Conservation (phyloP, 768 basidiomycete species). For the Auriscalpium orientale region DNA sequence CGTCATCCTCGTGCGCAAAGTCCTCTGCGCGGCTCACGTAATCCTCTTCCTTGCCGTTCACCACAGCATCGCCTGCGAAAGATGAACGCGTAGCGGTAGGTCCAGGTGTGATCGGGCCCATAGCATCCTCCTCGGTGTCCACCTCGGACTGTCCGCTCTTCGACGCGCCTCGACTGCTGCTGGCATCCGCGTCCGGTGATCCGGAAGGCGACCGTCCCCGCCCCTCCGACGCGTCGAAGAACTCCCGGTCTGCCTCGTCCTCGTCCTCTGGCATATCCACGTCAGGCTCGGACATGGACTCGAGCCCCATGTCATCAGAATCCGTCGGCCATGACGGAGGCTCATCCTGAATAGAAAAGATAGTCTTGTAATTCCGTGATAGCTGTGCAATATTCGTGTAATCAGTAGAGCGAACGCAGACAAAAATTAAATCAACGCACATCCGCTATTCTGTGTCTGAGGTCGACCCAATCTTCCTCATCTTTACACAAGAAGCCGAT, state of each 20-base stretch:
- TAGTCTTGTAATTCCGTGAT: constrained; percentile 42
- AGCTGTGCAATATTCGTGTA: constrained; percentile 26
- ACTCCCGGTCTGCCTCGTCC: constrained; percentile 37
- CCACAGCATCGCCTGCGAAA: constrained; percentile 11
- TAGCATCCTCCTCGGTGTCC: constrained; percentile 66
- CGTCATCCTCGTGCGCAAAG: constrained; percentile 26
- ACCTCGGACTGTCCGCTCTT: constrained; percentile 41
- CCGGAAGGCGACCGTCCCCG: constrained; percentile 29
- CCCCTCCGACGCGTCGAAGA: constrained; percentile 39
- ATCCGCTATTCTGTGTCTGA: constrained; percentile 61
- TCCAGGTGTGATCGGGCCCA: constrained; percentile 65
- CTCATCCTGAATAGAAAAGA: constrained; percentile 84
- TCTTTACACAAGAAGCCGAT: constrained; percentile 85
- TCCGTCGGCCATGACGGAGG: constrained; percentile 78
- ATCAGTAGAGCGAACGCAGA: background rate
- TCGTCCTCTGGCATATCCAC: constrained; percentile 42
- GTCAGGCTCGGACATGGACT: constrained; percentile 76
- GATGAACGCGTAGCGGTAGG: constrained; percentile 27
- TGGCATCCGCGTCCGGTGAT: constrained; percentile 32
- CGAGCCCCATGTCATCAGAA: constrained; percentile 72
- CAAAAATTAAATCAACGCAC: constrained; percentile 36
- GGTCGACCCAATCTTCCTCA: constrained; percentile 81
- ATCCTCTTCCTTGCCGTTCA: background rate
- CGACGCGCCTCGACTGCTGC: constrained; percentile 24
- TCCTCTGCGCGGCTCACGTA: constrained; percentile 19